Percentiles rank a stretch among this genome's conserved stretches.
Evolutionary conservation across 305 asterid genomes (phyloP).

Genomic region (Fraxinus xanthoxyloides): DNA sequence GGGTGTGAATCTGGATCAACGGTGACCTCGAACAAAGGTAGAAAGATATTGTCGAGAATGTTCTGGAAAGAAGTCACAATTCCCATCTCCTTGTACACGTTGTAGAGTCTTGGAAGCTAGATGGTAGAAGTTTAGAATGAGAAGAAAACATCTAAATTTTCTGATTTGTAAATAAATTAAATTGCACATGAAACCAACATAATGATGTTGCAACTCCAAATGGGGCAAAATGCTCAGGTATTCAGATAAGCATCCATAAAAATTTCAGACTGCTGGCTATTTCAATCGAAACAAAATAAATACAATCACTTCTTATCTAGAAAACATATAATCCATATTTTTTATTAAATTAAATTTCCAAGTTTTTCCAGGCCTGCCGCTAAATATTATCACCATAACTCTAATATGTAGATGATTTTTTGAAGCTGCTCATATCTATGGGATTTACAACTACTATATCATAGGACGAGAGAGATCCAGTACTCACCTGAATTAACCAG

Average conservation of each 20-base stretch:
- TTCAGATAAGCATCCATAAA: background rate
- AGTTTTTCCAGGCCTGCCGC: background rate
- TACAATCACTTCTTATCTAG: background rate
- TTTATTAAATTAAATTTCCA: background rate
- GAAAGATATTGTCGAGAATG: slow-evolving; percentile 93
- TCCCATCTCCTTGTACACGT: slow-evolving; percentile 97
- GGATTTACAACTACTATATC: background rate
- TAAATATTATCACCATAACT: background rate
- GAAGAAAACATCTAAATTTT: slow-evolving; percentile 21
- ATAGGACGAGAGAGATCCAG: slow-evolving; percentile 1
- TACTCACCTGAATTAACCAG: slow-evolving; percentile 93
- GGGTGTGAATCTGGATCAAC: slow-evolving; percentile 99
- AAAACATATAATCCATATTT: background rate
- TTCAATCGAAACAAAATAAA: background rate
- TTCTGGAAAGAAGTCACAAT: slow-evolving; percentile 96
- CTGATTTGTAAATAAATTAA: background rate
- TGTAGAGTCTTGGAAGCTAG: slow-evolving; percentile 96
- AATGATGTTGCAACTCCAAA: background rate
- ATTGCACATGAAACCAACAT: background rate
- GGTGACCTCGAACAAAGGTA: slow-evolving; percentile 94
- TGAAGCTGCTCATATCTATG: background rate
- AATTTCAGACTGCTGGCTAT: background rate
- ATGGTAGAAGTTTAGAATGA: slow-evolving; percentile 27
- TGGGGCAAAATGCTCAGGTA: background rate
- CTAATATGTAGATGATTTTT: background rate